Evolutionary conservation across 2,329 filamentous ascomycete species (phyloP), one percentile per base, ranked within the genome.

Genomic region (Zelopaecilomyces penicillatus): DNA sequence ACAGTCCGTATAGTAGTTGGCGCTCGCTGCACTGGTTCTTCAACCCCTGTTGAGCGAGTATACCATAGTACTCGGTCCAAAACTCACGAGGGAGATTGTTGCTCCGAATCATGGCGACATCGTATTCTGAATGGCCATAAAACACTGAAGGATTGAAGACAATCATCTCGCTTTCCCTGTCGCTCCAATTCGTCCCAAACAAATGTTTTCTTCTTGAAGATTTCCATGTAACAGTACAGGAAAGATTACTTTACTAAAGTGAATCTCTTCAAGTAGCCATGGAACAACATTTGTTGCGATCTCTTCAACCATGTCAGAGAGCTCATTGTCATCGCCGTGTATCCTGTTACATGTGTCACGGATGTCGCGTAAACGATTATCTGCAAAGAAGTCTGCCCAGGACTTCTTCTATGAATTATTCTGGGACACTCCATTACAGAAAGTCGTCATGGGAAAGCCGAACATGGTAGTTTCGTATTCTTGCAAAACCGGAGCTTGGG

Each of bases 141-240:
- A 85, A 85, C 36, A 80, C 76, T 2, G 83, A 84, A 0, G 89
- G 81, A 59, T 96, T 91, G 58, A 82, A 96, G 1, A 95, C 78
- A 1, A 95, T 79, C 52, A 89, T 83, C 52, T 90, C 85, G 0
- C 72, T 65, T 1, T 69, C 73, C 73, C 71, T 30, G 60, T 54
- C 2, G 69, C 72, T 0, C 71, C 71, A 42, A 95, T 82, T 36
- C 69, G 70, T 0, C 85, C 89, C 4, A 69, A 64, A 8, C 80
- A 78, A 41, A 85, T 80, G 62, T 96, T 96, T 0, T 91, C 91
- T 52, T 81, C 85, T 91, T 91, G 96, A n/a, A 96, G 64, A 66
- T 96, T 90, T 1, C 91, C 91, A 58, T 97, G 91, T 1, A 95
- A 72, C 5, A 95, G 76, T 0, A 93, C 89, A 0, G 90, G 88